Conservation (phyloP, 257 asterid genomes). For the Prunella vulgaris region DNA sequence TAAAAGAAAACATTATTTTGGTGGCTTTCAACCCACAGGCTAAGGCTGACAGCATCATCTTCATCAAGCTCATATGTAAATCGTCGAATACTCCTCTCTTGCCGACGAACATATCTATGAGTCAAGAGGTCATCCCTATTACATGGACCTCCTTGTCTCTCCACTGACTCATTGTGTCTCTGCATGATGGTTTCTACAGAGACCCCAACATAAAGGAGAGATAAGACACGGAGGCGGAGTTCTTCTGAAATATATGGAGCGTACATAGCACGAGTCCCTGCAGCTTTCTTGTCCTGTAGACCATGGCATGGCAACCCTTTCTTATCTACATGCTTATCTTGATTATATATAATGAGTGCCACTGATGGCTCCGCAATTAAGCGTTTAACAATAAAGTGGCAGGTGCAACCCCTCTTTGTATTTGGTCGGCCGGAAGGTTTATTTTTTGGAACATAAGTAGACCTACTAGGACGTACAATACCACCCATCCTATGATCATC, state of each 20-base stretch:
- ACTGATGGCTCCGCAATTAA: conserved; percentile 86
- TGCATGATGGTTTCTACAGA: conserved; percentile 98
- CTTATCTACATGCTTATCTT: conserved; percentile 85
- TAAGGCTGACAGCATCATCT: conserved; percentile 76
- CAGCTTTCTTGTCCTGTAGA: conserved; percentile 80
- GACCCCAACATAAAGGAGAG: conserved; percentile 89
- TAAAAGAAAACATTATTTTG: conserved; percentile 72
- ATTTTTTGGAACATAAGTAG: conserved; percentile 65
- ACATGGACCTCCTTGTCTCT: conserved; percentile 90
- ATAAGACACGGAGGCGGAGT: conserved; percentile 81
- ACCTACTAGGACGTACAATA: conserved; percentile 83
- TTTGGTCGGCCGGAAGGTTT: conserved; percentile 90
- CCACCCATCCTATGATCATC: conserved; percentile 95
- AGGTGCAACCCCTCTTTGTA: conserved; percentile 95
- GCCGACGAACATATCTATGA: conserved; percentile 92
- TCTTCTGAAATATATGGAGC: conserved; percentile 98
- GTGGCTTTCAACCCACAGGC: conserved; percentile 76
- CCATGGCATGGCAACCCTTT: conserved; percentile 92
- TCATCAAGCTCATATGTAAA: conserved; percentile 69
- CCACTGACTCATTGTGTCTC: conserved; percentile 86
- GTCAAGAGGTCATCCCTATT: conserved; percentile 95
- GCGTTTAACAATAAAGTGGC: conserved; percentile 93
- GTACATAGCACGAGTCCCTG: conserved; percentile 95
- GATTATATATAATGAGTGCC: conserved; percentile 78
- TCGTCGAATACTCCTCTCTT: conserved; percentile 81